phyloP scores from a whole-genome alignment of 768 basidiomycete species.

The Termitomyces sp. region DNA sequence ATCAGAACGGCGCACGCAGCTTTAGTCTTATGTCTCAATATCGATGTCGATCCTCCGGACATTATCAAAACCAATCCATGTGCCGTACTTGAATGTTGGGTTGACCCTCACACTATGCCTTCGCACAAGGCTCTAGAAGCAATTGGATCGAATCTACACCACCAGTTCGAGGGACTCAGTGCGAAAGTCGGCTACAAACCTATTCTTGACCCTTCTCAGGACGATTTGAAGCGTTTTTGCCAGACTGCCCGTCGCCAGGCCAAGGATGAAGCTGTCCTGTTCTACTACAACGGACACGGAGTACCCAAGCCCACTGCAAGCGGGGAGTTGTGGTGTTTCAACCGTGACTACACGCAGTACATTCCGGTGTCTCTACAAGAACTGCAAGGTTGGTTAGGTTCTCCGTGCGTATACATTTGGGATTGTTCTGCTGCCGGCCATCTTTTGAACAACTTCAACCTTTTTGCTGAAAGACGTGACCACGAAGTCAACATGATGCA shows the following conservation, averaged over 20 bases:
- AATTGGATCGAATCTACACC: constrained; percentile 87
- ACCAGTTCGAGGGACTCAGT: constrained; percentile 94
- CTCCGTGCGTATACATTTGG: constrained; percentile 97
- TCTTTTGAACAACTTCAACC: constrained; percentile 84
- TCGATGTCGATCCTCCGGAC: constrained; percentile 97
- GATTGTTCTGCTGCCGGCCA: constrained; percentile 98
- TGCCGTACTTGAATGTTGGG: constrained; percentile 94
- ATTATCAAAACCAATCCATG: constrained; percentile 96
- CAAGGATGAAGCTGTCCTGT: constrained; percentile 89
- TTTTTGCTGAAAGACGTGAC: constrained; percentile 70
- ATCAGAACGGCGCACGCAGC: constrained; percentile 89
- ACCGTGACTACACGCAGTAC: constrained; percentile 95
- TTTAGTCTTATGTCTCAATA: constrained; percentile 89
- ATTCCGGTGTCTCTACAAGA: constrained; percentile 95
- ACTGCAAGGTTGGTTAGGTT: constrained; percentile 88
- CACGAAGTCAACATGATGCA: constrained; percentile 54
- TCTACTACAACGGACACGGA: constrained; percentile 98
- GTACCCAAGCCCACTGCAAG: constrained; percentile 95
- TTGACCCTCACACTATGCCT: constrained; percentile 90
- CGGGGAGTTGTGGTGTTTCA: constrained; percentile 99
- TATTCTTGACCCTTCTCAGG: constrained; percentile 90
- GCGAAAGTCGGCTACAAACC: constrained; percentile 93
- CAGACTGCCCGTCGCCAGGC: constrained; percentile 78
- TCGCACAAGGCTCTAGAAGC: constrained; percentile 91
- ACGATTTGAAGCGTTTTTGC: constrained; percentile 88